Conservation (phyloP, 2,329 filamentous ascomycete species). For the Penicillium sp. region DNA sequence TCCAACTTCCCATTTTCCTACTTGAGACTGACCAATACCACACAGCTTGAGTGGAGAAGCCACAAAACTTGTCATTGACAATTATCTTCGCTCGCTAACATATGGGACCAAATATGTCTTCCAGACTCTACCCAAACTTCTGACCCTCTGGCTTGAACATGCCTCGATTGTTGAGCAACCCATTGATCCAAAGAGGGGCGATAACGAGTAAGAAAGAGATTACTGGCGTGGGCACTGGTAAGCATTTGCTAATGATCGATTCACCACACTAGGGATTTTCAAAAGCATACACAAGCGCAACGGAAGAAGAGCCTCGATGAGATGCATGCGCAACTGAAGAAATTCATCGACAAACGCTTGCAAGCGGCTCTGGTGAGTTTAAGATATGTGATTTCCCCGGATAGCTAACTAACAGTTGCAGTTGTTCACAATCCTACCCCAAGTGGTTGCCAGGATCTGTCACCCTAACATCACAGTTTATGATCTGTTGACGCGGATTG, state of each 20-base stretch:
- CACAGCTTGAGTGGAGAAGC: slow-evolving; percentile 71
- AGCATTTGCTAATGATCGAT: slow-evolving; percentile 10
- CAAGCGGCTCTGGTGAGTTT: slow-evolving; percentile 46
- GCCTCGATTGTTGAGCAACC: slow-evolving; percentile 70
- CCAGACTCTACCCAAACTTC: slow-evolving; percentile 83
- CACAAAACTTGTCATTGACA: slow-evolving; percentile 86
- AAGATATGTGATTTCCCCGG: not conserved
- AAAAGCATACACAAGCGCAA: slow-evolving; percentile 48
- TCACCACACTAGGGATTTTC: slow-evolving; percentile 42
- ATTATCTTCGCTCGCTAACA: slow-evolving; percentile 81
- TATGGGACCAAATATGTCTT: slow-evolving; percentile 95
- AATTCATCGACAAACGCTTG: slow-evolving; percentile 62
- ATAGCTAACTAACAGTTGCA: slow-evolving; percentile 29
- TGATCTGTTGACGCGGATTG: slow-evolving; percentile 72
- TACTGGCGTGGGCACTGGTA: not conserved
- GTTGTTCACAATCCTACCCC: slow-evolving; percentile 69
- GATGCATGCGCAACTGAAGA: slow-evolving; percentile 73
- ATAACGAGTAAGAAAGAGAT: slow-evolving; percentile 40
- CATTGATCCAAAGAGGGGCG: slow-evolving; percentile 52
- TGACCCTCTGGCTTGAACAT: slow-evolving; percentile 93
- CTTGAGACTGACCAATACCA: slow-evolving; percentile 22
- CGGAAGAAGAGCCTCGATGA: slow-evolving; percentile 65
- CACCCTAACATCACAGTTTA: slow-evolving; percentile 80
- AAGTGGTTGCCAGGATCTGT: slow-evolving; percentile 93
- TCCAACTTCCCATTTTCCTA: slow-evolving; percentile 15